Evolutionary conservation across 192 early-diverging fungal species (phyloP).

Genomic region (Backusella tarrabulga): DNA sequence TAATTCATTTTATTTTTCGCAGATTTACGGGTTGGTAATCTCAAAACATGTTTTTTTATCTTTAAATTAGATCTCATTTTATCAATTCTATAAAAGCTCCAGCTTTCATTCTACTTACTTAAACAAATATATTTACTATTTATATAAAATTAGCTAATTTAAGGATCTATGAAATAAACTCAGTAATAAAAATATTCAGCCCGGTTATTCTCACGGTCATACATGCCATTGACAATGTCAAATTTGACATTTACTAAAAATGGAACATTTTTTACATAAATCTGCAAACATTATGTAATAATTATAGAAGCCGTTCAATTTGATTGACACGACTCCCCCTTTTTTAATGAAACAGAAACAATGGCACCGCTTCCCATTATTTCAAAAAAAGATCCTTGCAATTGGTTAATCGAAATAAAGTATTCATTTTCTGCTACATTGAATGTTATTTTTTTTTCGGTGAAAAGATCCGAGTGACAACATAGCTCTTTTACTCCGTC

Average conservation of each 20-base stretch:
- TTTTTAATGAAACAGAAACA: slow-evolving; percentile 1
- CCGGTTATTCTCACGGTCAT: not conserved
- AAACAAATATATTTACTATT: not conserved
- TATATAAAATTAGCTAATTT: not conserved
- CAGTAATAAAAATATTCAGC: not conserved
- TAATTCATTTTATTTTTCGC: not conserved
- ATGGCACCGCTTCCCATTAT: not conserved
- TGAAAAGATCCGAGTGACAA: not conserved
- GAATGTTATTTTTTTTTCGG: not conserved
- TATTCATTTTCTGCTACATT: not conserved
- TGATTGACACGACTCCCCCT: not conserved
- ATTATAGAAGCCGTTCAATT: not conserved
- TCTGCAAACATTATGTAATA: not conserved
- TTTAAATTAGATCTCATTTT: not conserved
- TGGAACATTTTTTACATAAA: not conserved
- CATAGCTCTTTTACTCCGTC: not conserved
- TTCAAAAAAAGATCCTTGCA: not conserved
- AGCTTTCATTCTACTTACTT: not conserved
- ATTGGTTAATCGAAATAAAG: not conserved
- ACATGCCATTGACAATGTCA: not conserved
- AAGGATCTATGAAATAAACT: not conserved
- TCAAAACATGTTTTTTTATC: not conserved
- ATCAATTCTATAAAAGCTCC: not conserved
- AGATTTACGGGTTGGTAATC: not conserved
- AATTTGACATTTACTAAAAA: not conserved